phyloP scores from a whole-genome alignment of 768 basidiomycete species.

The Tephrocybe sp. region DNA sequence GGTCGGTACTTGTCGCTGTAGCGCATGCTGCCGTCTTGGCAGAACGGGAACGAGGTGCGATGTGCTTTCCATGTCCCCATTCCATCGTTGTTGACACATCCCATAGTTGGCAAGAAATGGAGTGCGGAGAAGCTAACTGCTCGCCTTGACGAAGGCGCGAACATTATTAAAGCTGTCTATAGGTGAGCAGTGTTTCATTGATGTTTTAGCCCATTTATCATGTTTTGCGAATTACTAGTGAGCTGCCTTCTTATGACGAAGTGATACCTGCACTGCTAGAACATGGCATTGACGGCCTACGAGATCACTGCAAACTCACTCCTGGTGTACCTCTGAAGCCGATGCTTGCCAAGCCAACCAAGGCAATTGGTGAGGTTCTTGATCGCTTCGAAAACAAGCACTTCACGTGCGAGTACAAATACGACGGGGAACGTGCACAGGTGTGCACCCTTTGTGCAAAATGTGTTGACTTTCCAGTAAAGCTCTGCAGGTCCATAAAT shows the following conservation, averaged over 20 bases:
- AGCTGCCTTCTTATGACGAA: conserved; percentile 88
- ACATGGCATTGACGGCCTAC: conserved; percentile 68
- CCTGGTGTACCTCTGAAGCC: conserved; percentile 97
- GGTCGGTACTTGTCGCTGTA: conserved; percentile 91
- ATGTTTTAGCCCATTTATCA: conserved; percentile 1
- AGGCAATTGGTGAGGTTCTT: conserved; percentile 96
- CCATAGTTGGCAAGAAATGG: conserved; percentile 68
- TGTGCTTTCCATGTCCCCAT: neutral
- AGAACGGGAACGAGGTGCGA: conserved; percentile 54
- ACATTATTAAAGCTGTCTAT: conserved; percentile 85
- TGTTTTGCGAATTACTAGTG: conserved; percentile 43
- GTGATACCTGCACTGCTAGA: conserved; percentile 89
- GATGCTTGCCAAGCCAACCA: conserved; percentile 98
- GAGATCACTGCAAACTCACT: conserved; percentile 80
- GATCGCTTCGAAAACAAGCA: conserved; percentile 93
- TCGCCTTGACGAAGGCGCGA: conserved; percentile 73
- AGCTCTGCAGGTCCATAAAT: conserved; percentile 69
- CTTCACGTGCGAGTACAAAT: conserved; percentile 99
- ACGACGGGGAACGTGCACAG: conserved; percentile 97
- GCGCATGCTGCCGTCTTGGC: conserved; percentile 88
- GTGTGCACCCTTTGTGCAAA: conserved; percentile 30
- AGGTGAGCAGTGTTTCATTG: conserved; percentile 55
- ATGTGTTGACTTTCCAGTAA: neutral
- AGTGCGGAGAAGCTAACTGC: conserved; percentile 67
- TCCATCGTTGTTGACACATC: conserved; percentile 3